Evolutionary conservation across 306 rosid genomes (phyloP), one percentile per base, ranked within the genome.

Genomic region (Sesbania bispinosa): DNA sequence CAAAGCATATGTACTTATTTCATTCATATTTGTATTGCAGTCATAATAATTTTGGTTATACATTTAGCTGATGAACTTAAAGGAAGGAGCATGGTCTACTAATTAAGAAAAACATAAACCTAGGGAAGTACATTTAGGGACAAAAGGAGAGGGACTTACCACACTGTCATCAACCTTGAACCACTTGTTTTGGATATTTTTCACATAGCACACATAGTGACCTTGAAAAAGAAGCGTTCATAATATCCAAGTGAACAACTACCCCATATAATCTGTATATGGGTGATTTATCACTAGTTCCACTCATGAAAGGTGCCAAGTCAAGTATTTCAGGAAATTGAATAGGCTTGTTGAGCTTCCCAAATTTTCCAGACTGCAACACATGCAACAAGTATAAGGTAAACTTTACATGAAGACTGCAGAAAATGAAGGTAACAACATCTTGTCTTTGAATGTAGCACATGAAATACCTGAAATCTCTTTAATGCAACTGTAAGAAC

Each of bases 181-280:
- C 99, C 99, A 95, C 88, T 76, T 95, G 85, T 95, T 89, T 52
- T 87, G 96, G 33, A 76, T 71, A 72, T 85, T 95, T 88, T 88
- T 95, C 69, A 91, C 92, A 73, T 91, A 95, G 89, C 93, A 86
- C 54, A 95, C 97, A 7, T 95, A 95, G 80, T 95, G 99, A 72
- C 99, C 99, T n/a, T 21, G 99, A 91, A 86, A 89, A 95, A 24
- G 97, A 77, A 2, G 97, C 89, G 83, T 95, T 95, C 99, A 95
- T 88, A 63, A 85, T 71, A 63, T 95, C 99, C 83, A 95, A 71
- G 84, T 95, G 99, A 74, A 95, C 97, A 60, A 95, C 88, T 73
- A 91, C 96, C 62, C 96, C 97, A 50, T 86, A 91, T 43, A 95
- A 91, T 74, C 86, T 81, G 85, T 90, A 94, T 65, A 90, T 74